Base-by-base conservation (phyloP, 192 early-diverging fungal genomes). In the Mortierella claussenii region DNA sequence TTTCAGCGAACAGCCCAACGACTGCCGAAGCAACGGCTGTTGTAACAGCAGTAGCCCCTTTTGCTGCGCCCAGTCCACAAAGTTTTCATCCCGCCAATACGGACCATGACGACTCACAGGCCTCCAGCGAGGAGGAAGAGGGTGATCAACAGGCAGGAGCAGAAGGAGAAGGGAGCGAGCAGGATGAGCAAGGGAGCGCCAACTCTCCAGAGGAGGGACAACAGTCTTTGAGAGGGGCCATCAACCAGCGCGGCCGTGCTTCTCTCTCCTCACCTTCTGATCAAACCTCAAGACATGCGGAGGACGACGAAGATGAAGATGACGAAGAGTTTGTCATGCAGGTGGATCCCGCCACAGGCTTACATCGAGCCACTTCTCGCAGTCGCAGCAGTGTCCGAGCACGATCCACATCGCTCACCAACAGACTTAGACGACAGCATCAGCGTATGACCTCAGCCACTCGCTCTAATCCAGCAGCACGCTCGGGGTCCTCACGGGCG, bases 361-460 rank as follows among this genome's bases (percentile, higher is more conserved):
- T 62, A 5, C 69, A 49, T 3, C 18, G 54, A 21, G 69, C 60
- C 4, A 40, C 26, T 18, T 36, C 61, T 18, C 23, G 44, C 24
- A 30, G 61, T 18, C 46, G 44, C 17, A 20, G 23, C 4, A 24
- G 12, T 2, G 7, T 15, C 30, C 40, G 49, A 4, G 5, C 40
- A 4, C 53, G 52, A 27, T 46, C 44, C 0, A 50, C 61, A 13
- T 64, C 61, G 12, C 45, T 73, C 26, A 23, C 55, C 18, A 43
- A 43, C 37, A 44, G 61, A 18, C 46, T 73, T 6, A 17, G 60
- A 24, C 53, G 69, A 4, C 69, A 73, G 30, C 69, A 73, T 26
- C 54, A 49, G 12, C 60, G 69, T 21, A 64, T 73, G 61, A 52
- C 60, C 21, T 37, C 60, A 0, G 31, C 69, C 17, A 32, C 24